These are phyloP conservation scores for Candida loeiensis DNA, from an alignment of 805 yeast species.

Conservation along the genomic window DNA sequence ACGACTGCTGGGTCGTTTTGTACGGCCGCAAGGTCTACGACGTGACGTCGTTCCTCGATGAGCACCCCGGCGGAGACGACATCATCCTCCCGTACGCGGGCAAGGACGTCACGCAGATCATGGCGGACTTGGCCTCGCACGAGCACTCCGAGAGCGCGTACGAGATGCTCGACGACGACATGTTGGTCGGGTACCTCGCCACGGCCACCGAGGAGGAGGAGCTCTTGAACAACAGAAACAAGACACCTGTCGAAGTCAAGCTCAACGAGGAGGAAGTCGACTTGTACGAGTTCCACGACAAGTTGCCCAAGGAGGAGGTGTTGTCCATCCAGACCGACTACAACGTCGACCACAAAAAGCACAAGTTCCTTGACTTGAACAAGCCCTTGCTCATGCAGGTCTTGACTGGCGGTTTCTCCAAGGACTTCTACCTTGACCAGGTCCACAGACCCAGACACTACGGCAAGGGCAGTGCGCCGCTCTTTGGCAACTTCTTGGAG, in stretches of 20 bases:
- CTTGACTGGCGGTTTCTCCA: slow-evolving; percentile 67
- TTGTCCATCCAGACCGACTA: slow-evolving; percentile 78
- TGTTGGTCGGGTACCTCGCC: slow-evolving; percentile 79
- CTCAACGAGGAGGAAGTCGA: slow-evolving; percentile 28
- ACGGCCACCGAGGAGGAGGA: slow-evolving; percentile 73
- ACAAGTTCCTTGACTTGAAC: slow-evolving; percentile 81
- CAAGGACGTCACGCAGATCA: slow-evolving; percentile 62
- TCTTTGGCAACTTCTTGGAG: slow-evolving; percentile 92
- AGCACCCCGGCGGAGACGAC: slow-evolving; percentile 69
- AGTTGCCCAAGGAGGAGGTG: slow-evolving; percentile 70
- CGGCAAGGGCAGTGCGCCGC: slow-evolving; percentile 93
- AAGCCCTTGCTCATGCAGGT: slow-evolving; percentile 83
- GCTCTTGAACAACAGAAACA: slow-evolving; percentile 57
- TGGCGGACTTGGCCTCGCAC: slow-evolving; percentile 71
- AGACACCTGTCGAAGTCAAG: slow-evolving; percentile 56
- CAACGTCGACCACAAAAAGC: slow-evolving; percentile 63
- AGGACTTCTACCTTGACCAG: slow-evolving; percentile 90
- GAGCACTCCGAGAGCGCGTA: slow-evolving; percentile 82
- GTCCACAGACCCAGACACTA: slow-evolving; percentile 98
- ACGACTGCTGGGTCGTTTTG: slow-evolving; percentile 78
- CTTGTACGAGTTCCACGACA: slow-evolving; percentile 46
- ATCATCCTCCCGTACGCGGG: slow-evolving; percentile 58
- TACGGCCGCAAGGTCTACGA: slow-evolving; percentile 79
- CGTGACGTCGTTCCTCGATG: slow-evolving; percentile 68
- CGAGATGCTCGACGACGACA: slow-evolving; percentile 78